Evolutionary conservation across 108 stramenopile genomes (phyloP), one percentile per base, ranked within the genome.

Genomic region (Stephanodiscus triporus): DNA sequence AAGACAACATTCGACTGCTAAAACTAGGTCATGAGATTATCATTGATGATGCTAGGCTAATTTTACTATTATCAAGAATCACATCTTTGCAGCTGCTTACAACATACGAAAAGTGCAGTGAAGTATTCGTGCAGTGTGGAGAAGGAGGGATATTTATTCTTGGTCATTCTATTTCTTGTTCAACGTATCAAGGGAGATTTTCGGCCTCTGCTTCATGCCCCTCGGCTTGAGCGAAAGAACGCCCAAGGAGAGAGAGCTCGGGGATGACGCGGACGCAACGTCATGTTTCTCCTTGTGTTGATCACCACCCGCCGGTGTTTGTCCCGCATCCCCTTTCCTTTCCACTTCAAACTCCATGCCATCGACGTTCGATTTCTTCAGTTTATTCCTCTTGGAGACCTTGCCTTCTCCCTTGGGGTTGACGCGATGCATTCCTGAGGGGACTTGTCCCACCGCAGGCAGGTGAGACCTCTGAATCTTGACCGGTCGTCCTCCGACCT

Each of bases 341-440:
- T 57, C 48, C 24, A 38, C 23, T 11, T 76, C 66, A 47, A 48
- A 19, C 40, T 62, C 70, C 74, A 74, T 74, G 10, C 37, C 37
- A 19, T 68, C 67, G 29, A 62, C 66, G 57, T 70, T 66, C 20
- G 32, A 50, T 6, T 81, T 84, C 36, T 75, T 77, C 50, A 77
- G 77, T 40, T 70, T 26, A 51, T 89, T 91, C 23, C 79, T 60
- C 61, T 91, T 92, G 38, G 88, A 77, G 22, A 59, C 80, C 67
- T 89, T 92, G 20, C 90, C 90, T 58, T 88, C 76, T 19, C 90
- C 91, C 73, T 89, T 88, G 8, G 89, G 89, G 30, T 85, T 87
- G n/a, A 89, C 86, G 6, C 90, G 77, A 77, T 95, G 91, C 89
- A 87, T 90, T 32, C 94, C 92, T 10, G 87, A 72, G 4, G 94